These are phyloP conservation scores for Barnettozyma hawaiiensis DNA, from an alignment of 1,139 yeast species.

Conservation along the genomic window DNA sequence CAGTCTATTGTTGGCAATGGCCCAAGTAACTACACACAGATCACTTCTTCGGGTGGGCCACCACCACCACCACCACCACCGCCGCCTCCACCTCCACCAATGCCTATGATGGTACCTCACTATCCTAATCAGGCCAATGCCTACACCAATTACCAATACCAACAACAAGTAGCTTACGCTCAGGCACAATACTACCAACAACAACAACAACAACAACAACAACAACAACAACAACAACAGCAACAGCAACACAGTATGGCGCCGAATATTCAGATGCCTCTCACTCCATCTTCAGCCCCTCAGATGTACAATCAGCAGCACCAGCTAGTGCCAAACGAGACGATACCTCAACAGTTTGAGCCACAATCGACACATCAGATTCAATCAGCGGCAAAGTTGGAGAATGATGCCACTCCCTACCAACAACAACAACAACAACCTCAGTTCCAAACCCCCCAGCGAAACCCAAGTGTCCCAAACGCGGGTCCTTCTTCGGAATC, in stretches of 20 bases:
- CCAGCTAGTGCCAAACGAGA: slow-evolving; percentile 8
- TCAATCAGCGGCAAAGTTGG: not conserved
- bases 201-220: slow-evolving; percentile 7
- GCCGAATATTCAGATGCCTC: slow-evolving; percentile 8
- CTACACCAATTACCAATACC: slow-evolving; percentile 19
- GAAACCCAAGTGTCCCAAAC: slow-evolving; percentile 13
- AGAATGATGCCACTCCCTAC: not conserved
- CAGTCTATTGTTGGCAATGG: not conserved
- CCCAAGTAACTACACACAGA: not conserved
- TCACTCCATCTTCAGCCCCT: slow-evolving; percentile 15
- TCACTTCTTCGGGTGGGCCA: not conserved
- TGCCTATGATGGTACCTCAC: slow-evolving; percentile 21
- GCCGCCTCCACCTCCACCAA: not conserved
- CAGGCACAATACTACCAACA: slow-evolving; percentile 7
- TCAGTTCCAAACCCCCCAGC: slow-evolving; percentile 23
- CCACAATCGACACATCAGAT: slow-evolving; percentile 2
- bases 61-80: not conserved
- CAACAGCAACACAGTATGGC: slow-evolving; percentile 8
- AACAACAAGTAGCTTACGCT: slow-evolving; percentile 16
- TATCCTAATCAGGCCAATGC: slow-evolving; percentile 14
- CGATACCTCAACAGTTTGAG: slow-evolving; percentile 7
- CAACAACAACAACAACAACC: slow-evolving; percentile 13
- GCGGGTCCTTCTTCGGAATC: slow-evolving; percentile 4
- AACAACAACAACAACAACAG: slow-evolving; percentile 12
- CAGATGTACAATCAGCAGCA: slow-evolving; percentile 16